Evolutionary conservation across 257 asterid genomes (phyloP).

Genomic region (Solanum chilense): DNA sequence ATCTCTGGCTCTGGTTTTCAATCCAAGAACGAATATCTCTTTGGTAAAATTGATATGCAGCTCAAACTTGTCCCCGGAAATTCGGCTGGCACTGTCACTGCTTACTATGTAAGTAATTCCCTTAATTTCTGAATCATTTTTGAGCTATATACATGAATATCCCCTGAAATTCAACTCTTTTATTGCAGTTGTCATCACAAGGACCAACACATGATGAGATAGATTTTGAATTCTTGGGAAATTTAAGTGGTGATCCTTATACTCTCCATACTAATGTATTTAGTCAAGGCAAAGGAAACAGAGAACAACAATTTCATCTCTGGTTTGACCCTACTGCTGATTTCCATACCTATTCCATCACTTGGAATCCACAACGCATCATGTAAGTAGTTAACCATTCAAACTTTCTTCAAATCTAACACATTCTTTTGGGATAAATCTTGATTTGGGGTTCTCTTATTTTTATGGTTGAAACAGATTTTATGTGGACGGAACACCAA

Average conservation of each 20-base stretch:
- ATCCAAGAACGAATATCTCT: not conserved
- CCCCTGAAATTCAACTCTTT: not conserved
- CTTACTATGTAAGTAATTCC: not conserved
- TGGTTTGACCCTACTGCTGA: not conserved
- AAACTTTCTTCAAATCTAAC: not conserved
- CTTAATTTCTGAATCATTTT: not conserved
- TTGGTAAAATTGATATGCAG: not conserved
- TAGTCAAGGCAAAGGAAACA: not conserved
- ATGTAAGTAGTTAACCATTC: not conserved
- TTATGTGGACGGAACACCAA: not conserved
- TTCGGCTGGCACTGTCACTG: not conserved
- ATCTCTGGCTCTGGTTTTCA: not conserved
- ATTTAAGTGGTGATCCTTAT: not conserved
- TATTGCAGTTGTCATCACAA: not conserved
- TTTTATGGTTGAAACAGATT: not conserved
- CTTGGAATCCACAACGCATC: not conserved
- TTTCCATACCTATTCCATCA: not conserved
- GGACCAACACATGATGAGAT: not conserved
- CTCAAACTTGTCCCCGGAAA: not conserved
- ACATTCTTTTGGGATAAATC: not conserved
- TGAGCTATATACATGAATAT: not conserved
- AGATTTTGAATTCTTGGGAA: not conserved
- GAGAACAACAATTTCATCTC: not conserved
- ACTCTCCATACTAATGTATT: not conserved
- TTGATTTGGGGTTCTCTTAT: not conserved